Conservation (phyloP, 2,329 filamentous ascomycete species). For the Microdochium bolleyi region DNA sequence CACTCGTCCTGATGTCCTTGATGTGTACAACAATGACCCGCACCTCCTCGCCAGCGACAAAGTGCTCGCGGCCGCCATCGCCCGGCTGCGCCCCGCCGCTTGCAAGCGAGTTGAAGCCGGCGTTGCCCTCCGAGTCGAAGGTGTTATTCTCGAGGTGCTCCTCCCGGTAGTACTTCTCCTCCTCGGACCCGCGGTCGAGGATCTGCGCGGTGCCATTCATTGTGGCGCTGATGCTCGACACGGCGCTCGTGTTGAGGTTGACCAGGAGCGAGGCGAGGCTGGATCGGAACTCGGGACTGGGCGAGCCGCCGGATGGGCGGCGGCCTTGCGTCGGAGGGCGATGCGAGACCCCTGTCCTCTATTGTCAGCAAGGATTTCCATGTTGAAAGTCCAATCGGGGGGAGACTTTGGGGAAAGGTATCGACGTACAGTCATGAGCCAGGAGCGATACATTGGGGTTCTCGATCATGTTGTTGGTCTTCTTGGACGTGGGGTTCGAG, state of each 20-base stretch:
- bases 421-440: conserved; percentile 74
- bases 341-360: conserved; percentile 64
- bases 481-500: conserved; percentile 70
- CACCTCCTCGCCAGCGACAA: conserved; percentile 76
- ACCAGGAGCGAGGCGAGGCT: conserved; percentile 76
- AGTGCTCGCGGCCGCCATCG: conserved; percentile 52
- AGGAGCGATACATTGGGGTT: conserved; percentile 88
- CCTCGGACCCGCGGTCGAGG: conserved; percentile 63
- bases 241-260: conserved; percentile 82
- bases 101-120: conserved; percentile 26
- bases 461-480: conserved; percentile 70
- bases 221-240: conserved; percentile 84
- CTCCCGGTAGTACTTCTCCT: conserved; percentile 77
- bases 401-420: not conserved
- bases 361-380: not conserved
- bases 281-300: conserved; percentile 57
- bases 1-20: conserved; percentile 77
- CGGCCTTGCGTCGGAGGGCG: conserved; percentile 68
- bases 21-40: conserved; percentile 82
- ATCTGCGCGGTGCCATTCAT: conserved; percentile 84
- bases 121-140: conserved; percentile 53
- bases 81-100: conserved; percentile 22
- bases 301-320: conserved; percentile 52
- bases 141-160: conserved; percentile 89
- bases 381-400: not conserved